Percentiles rank a stretch among this genome's conserved stretches.
Evolutionary conservation across 2,329 filamentous ascomycete species (phyloP).

Genomic region (Nothopassalora personata): DNA sequence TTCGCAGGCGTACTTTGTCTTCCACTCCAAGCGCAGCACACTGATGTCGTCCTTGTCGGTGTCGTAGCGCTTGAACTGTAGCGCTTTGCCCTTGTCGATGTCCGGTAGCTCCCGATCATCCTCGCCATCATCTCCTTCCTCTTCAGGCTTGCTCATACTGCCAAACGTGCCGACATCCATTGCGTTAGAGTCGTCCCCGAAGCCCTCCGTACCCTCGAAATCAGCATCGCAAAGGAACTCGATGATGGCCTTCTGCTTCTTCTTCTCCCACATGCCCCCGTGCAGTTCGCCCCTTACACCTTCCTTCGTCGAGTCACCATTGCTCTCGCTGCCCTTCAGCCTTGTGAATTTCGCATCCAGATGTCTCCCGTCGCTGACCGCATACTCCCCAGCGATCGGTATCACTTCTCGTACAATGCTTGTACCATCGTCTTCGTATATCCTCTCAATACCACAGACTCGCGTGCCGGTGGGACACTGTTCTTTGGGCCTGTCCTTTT

Average conservation of each 20-base stretch:
- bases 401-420: conserved; percentile 54
- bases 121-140: conserved; percentile 32
- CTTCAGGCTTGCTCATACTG: conserved; percentile 42
- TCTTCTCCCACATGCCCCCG: conserved; percentile 52
- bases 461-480: conserved; percentile 63
- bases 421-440: conserved; percentile 46
- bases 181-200: conserved; percentile 58
- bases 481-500: conserved; percentile 50
- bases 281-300: conserved; percentile 66
- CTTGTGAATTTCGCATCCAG: conserved; percentile 63
- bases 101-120: conserved; percentile 32
- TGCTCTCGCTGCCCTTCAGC: conserved; percentile 59
- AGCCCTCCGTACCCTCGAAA: conserved; percentile 65
- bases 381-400: conserved; percentile 69
- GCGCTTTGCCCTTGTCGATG: conserved; percentile 54
- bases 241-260: conserved; percentile 68
- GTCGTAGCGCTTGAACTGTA: conserved; percentile 73
- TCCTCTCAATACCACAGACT: conserved; percentile 70
- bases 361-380: conserved; percentile 50
- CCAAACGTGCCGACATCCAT: conserved; percentile 44
- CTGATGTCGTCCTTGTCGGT: conserved; percentile 52
- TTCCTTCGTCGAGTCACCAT: conserved; percentile 61
- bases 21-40: conserved; percentile 73
- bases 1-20: conserved; percentile 82
- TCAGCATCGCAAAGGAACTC: conserved; percentile 77